Evolutionary conservation across 192 early-diverging fungal species (phyloP), one percentile per base, ranked within the genome.

Genomic region (Coemansia sp.): DNA sequence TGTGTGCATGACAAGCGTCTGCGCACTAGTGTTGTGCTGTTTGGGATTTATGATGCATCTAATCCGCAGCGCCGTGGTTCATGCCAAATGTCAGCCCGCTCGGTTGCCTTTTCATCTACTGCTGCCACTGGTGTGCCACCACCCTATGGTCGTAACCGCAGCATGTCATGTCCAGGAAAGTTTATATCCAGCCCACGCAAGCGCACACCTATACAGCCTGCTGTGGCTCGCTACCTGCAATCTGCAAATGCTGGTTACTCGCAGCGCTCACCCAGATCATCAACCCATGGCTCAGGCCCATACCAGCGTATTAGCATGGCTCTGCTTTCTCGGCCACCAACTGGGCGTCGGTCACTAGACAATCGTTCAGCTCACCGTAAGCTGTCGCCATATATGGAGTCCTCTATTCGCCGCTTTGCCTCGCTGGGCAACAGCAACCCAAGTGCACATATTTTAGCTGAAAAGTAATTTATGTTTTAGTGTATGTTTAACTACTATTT

Each of bases 291-390:
- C 41, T 21, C 56, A 19, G 32, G 32, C 41, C 24, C 58, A 45
- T 73, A 73, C 49, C 70, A 73, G 50, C 64, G 70, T 15, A 73
- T 73, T 21, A 73, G 70, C 38, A 57, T 73, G 55, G 70, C 70
- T 1, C 32, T 66, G 21, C 60, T 73, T 15, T 51, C 67, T 12
- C 21, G 70, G 17, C 63, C 47, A 49, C 70, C 15, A 25, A 56
- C 37, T 58, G 60, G 65, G 0, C 52, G 70, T 5, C 53, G 60
- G 2, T 72, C 70, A 0, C 35, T 72, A 8, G 70, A 65, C 17
- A 66, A 38, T 11, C 70, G 60, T 5, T 6, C 37, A 10, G 37
- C 39, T 5, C 67, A 52, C 23, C 29, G 59, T 9, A 69, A 56
- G 25, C 45, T 56, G 0, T 62, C 67, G 12, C 59, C 60, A 8